A percentile compares a stretch with the other conserved stretches of the same genome.
phyloP scores from a whole-genome alignment of 148 eudicot species.

The Rhododendron ferrugineum region DNA sequence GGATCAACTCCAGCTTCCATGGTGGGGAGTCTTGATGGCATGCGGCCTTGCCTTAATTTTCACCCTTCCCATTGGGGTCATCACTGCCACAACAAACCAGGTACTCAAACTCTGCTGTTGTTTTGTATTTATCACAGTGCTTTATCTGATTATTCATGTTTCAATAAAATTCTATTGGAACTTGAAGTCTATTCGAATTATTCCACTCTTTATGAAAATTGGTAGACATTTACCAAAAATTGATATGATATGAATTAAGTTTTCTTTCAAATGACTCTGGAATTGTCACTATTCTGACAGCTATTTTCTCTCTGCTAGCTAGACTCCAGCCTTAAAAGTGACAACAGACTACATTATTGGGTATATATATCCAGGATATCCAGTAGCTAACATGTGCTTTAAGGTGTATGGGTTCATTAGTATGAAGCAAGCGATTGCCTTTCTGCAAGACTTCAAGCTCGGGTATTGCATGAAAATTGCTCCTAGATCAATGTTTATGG shows the following conservation, averaged over 20 bases:
- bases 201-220: not conserved
- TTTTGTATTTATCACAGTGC: not conserved
- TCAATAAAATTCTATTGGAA: not conserved
- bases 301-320: too few relatives aligned
- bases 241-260: too few relatives aligned
- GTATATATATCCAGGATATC: constrained; percentile 48
- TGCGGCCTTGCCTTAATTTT: constrained; percentile 47
- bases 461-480: constrained; percentile 65
- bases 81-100: constrained; percentile 59
- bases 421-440: constrained; percentile 44
- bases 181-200: not conserved
- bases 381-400: constrained; percentile 57
- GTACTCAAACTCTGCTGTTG: constrained; percentile 6
- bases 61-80: constrained; percentile 61
- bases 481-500: constrained; percentile 54
- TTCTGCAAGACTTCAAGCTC: constrained; percentile 54
- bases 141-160: not conserved
- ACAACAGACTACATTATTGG: constrained; percentile 52
- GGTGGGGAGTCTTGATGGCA: too few relatives aligned
- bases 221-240: not conserved
- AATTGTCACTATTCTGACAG: too few relatives aligned
- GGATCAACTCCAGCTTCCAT: constrained; percentile 40
- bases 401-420: constrained; percentile 50
- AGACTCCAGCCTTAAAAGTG: constrained; percentile 17
- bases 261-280: not conserved